Conservation (phyloP, 345 rosid species). For the Limnanthes douglasii region DNA sequence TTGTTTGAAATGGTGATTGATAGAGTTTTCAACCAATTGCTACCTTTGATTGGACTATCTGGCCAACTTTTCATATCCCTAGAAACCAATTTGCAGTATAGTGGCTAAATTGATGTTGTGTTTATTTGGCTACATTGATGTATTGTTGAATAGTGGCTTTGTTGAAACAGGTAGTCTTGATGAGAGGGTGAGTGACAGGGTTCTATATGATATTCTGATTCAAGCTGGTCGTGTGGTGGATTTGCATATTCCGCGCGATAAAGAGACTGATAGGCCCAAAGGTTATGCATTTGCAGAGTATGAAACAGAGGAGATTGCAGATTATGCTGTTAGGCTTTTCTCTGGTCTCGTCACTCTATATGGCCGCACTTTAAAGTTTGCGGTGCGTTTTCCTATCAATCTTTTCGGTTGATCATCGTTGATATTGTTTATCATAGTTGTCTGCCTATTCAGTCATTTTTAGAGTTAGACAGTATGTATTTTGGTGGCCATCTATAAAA, state of each 20-base stretch:
- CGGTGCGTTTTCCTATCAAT: constrained; percentile 20
- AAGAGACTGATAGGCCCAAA: constrained; percentile 72
- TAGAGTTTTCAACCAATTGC: not conserved
- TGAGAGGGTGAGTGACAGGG: constrained; percentile 76
- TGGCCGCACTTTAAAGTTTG: constrained; percentile 63
- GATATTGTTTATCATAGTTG: not conserved
- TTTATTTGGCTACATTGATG: not conserved
- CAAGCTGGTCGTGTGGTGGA: constrained; percentile 84
- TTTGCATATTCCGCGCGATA: constrained; percentile 70
- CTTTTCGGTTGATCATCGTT: not conserved
- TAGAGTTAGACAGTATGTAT: no score
- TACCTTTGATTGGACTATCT: not conserved
- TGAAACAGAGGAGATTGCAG: constrained; percentile 72
- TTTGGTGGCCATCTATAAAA: no score
- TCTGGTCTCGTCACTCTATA: constrained; percentile 79
- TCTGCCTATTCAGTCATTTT: no score
- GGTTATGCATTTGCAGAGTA: constrained; percentile 87
- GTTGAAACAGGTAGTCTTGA: constrained; percentile 55
- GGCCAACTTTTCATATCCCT: not conserved
- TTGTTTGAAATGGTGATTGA: not conserved
- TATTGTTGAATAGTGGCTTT: not conserved
- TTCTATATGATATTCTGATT: constrained; percentile 68
- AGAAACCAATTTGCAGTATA: no score
- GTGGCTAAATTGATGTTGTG: not conserved
- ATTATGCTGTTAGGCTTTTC: constrained; percentile 87